Evolutionary conservation across 139 green algal genomes (phyloP), one percentile per base, ranked within the genome.

Genomic region (Trebouxia sp.): DNA sequence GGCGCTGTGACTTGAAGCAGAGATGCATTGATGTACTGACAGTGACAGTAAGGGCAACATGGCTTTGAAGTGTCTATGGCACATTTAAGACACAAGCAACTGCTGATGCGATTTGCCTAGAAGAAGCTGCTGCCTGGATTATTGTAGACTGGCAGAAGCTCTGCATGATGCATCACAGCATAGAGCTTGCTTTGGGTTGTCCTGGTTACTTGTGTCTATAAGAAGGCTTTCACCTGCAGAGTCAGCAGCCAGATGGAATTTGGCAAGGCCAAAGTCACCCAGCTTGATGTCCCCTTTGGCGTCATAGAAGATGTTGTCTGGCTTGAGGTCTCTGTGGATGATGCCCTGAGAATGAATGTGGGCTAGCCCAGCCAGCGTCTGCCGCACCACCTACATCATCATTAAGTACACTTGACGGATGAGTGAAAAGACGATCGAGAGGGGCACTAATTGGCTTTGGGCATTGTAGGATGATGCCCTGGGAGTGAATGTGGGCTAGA

Each of bases 191-290:
- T n/a, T n/a, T n/a, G n/a, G n/a, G n/a, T n/a, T n/a, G n/a, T n/a
- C n/a, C n/a, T n/a, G n/a, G n/a, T n/a, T n/a, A n/a, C n/a, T n/a
- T n/a, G n/a, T 53, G 47, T 17, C 20, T 53, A 0, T 39, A 15
- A 1, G 17, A 14, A 6, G 37, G 26, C 0, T 39, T 12, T 17
- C 50, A 39, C 30, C 55, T 39, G 53, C 56, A 24, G 37, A 38
- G n/a, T 45, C 47, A 32, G 74, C 32, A 48, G 47, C 42, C 28
- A 80, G 47, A 6, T 53, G 56, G 77, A 92, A 91, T 79, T 94
- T 94, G 30, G 91, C 93, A 41, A 97, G 86, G 4, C 94, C 94
- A 87, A 98, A 97, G 83, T 98, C 94, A 5, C 94, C 94, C 51
- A 98, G 84, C 87, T 95, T 96, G 37, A 96, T 81, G 41, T 95